Evolutionary conservation across 352 stramenopile genomes (phyloP), one percentile per base, ranked within the genome.

Genomic region (Phytophthora cryptogea): DNA sequence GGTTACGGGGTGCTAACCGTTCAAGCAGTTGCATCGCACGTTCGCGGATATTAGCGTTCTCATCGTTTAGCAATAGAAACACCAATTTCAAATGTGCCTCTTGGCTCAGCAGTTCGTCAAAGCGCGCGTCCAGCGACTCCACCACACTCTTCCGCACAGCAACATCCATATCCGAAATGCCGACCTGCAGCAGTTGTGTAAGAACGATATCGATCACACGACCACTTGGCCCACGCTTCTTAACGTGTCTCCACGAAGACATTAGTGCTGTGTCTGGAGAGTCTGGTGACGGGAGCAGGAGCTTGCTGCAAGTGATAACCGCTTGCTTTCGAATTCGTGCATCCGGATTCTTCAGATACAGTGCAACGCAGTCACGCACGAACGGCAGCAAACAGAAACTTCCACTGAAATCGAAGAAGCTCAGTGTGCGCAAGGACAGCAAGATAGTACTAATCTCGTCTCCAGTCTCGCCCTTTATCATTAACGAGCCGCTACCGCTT

Each of bases 61-160:
- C 86, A 63, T 99, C 98, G 72, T 99, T 96, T 3, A 99, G 70
- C 8, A 99, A 70, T 16, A 98, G 78, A 55, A 99, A 98, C 0
- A 99, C 59, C 33, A 94, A 70, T 53, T 89, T 84, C 20, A 99
- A 73, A 69, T 99, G 90, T 42, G 89, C 74, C n/a, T 93, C 72
- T 47, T 98, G 94, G 51, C 80, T 97, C 43, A 99, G 69, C 56
- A 97, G 88, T 26, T 87, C 72, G 77, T 99, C 96, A 56, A 98
- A 99, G 6, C 94, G 73, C 13, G 74, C 65, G 63, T 98, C 88
- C 5, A 99, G 75, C 5, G 90, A 96, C 26, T 88, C 76, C 7
- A 99, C 86, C n/a, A 99, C 88, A 55, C 89, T 98, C 43, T 92
- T 85, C 8, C 97, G 90, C 17, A 99, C 93, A 26, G 77, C 70